phyloP scores from a whole-genome alignment of 805 yeast species.

The Metschnikowia borealis region DNA sequence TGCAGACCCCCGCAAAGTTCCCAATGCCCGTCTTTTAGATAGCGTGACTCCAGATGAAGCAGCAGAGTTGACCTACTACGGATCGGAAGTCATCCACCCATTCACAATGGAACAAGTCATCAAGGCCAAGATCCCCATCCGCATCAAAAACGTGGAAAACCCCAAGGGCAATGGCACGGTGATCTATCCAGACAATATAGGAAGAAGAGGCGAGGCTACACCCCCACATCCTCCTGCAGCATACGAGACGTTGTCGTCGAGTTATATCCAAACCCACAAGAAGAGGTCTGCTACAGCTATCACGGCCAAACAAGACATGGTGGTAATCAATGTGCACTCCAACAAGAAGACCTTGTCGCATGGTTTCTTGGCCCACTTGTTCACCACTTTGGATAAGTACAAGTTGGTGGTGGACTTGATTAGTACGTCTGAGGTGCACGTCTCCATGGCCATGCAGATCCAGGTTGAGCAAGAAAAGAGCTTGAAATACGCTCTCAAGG shows the following conservation, averaged over 20 bases:
- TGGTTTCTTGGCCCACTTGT: constrained; percentile 90
- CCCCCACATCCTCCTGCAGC: constrained; percentile 95
- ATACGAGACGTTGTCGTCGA: constrained; percentile 42
- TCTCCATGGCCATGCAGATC: constrained; percentile 93
- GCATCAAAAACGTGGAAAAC: constrained; percentile 93
- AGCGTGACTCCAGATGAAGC: constrained; percentile 98
- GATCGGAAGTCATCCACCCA: constrained; percentile 97
- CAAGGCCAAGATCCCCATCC: constrained; percentile 90
- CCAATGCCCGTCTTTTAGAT: constrained; percentile 76
- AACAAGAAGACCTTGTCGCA: constrained; percentile 90
- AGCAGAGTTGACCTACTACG: constrained; percentile 95
- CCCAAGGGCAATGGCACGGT: constrained; percentile 92
- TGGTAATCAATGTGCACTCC: constrained; percentile 89
- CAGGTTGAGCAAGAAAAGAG: constrained; percentile 59
- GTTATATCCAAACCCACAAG: constrained; percentile 38
- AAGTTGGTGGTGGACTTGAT: constrained; percentile 90
- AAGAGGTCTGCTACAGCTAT: constrained; percentile 88
- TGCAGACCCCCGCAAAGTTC: constrained; percentile 96
- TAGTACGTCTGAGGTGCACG: constrained; percentile 96
- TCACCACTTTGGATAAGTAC: constrained; percentile 78
- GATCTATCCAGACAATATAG: constrained; percentile 87
- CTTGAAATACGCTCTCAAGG: constrained; percentile 70
- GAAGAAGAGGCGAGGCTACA: constrained; percentile 79
- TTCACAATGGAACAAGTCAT: constrained; percentile 99
- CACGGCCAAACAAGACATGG: constrained; percentile 88